Evolutionary conservation across 148 eudicot species (phyloP), one percentile per base, ranked within the genome.

Genomic region (Rhododendron molle): DNA sequence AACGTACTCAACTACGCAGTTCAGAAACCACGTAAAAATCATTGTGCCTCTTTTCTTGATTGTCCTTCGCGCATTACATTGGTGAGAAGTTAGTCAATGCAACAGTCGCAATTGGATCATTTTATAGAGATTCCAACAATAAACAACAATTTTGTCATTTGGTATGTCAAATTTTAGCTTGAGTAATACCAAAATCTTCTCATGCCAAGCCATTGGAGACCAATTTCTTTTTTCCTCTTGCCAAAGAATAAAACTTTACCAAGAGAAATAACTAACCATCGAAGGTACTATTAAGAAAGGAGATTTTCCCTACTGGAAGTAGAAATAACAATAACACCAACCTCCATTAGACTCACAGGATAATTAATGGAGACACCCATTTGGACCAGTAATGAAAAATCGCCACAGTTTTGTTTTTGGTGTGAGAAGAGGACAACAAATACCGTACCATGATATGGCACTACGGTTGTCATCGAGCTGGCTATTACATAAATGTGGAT

Each of bases 391-490:
- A 43, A 76, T 18, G 49, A 46, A 77, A 77, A n/a, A 44, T 10
- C 16, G 46, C 7, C 7, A 12, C 28, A 15, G 11, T 46, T 73
- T 7, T 56, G 40, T 36, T 60, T 56, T 78, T 20, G 84, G 26
- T 12, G 54, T 71, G 40, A 21, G 67, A 52, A 16, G 67, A 80
- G 15, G 38, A 36, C 47, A 52, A 56, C 36, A 47, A 30, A 71
- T 30, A 71, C 76, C 76, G 76, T 71, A 71, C 76, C 38, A 30
- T 71, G 76, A 71, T 32, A 15, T 71, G 38, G 38, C 76, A 32
- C 76, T 60, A 65, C 34, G 81, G 86, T 83, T 85, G 84, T 86
- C 87, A 85, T 83, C 78, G 83, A 85, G 87, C 86, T 83, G 87
- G 87, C 84, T 72, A 47, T 78, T 86, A 78, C 87, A 88, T 83